phyloP scores from a whole-genome alignment of 805 yeast species.

The Wickerhamiella bombiphila region DNA sequence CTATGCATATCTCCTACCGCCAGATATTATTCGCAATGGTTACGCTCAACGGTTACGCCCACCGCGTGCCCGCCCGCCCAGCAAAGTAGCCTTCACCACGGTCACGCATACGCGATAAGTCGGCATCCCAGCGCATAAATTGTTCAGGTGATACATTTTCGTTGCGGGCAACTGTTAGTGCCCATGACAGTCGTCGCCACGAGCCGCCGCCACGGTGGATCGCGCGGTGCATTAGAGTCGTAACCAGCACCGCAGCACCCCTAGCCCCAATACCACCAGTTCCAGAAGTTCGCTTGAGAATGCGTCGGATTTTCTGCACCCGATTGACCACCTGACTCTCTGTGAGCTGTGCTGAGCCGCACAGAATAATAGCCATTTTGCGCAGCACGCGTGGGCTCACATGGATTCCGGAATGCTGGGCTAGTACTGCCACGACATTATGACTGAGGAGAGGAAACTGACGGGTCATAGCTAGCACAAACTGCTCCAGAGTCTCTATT shows the following conservation, averaged over 20 bases:
- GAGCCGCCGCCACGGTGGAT: slow-evolving; percentile 16
- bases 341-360: slow-evolving; percentile 12
- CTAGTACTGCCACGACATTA: slow-evolving; percentile 17
- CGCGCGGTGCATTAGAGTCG: slow-evolving; percentile 17
- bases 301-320: slow-evolving; percentile 12
- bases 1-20: too few relatives aligned
- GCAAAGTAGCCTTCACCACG: slow-evolving; percentile 17
- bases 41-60: too few relatives aligned
- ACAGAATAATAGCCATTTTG: slow-evolving; percentile 15
- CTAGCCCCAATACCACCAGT: slow-evolving; percentile 4
- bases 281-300: slow-evolving; percentile 5
- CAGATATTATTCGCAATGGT: too few relatives aligned
- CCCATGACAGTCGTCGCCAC: slow-evolving; percentile 20
- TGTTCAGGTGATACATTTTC: slow-evolving; percentile 14
- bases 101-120: slow-evolving; percentile 15
- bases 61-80: too few relatives aligned
- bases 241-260: slow-evolving; percentile 15
- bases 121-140: slow-evolving; percentile 15
- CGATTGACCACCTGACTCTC: slow-evolving; percentile 17
- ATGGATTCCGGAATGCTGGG: slow-evolving; percentile 3
- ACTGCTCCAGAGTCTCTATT: slow-evolving; percentile 2
- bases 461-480: slow-evolving; percentile 14
- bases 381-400: slow-evolving; percentile 15
- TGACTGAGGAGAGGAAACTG: slow-evolving; percentile 16
- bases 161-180: slow-evolving; percentile 17